phyloP scores from a whole-genome alignment of 257 asterid genomes.

The Solanum boliviense region DNA sequence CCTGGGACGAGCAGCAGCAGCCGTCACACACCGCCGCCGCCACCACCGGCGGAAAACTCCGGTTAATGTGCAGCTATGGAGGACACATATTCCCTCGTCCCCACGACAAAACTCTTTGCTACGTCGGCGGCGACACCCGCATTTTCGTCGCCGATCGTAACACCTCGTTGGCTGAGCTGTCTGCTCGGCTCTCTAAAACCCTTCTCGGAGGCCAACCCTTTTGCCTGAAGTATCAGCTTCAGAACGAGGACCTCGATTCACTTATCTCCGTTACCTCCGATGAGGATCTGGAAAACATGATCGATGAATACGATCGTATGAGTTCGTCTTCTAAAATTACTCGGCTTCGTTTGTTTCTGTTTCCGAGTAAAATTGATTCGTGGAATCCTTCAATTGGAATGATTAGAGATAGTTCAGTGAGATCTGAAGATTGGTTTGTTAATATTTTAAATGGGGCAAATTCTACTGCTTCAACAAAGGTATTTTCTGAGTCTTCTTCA shows the following conservation, averaged over 20 bases:
- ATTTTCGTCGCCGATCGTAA: slow-evolving; percentile 74
- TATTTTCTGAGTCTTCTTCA: slow-evolving; percentile 64
- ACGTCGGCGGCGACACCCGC: slow-evolving; percentile 89
- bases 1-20: slow-evolving; percentile 38
- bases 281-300: slow-evolving; percentile 88
- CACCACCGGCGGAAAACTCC: slow-evolving; percentile 35
- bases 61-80: slow-evolving; percentile 92
- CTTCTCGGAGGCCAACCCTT: slow-evolving; percentile 45
- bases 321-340: slow-evolving; percentile 13
- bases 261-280: slow-evolving; percentile 68
- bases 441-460: slow-evolving; percentile 64
- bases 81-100: slow-evolving; percentile 97
- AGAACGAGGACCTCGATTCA: slow-evolving; percentile 84
- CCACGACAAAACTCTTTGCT: slow-evolving; percentile 74
- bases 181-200: slow-evolving; percentile 61
- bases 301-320: slow-evolving; percentile 86
- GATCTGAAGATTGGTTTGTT: slow-evolving; percentile 85
- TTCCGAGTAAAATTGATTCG: slow-evolving; percentile 8
- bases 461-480: slow-evolving; percentile 18
- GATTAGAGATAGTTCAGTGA: slow-evolving; percentile 25
- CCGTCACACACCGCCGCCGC: slow-evolving; percentile 23
- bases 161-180: slow-evolving; percentile 48
- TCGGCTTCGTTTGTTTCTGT: slow-evolving; percentile 53
- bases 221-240: slow-evolving; percentile 70
- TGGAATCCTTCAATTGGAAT: slow-evolving; percentile 12